A percentile compares a stretch with the other conserved stretches of the same genome.
Evolutionary conservation across 148 eudicot genomes (phyloP).

Genomic region (Cornus suecica): DNA sequence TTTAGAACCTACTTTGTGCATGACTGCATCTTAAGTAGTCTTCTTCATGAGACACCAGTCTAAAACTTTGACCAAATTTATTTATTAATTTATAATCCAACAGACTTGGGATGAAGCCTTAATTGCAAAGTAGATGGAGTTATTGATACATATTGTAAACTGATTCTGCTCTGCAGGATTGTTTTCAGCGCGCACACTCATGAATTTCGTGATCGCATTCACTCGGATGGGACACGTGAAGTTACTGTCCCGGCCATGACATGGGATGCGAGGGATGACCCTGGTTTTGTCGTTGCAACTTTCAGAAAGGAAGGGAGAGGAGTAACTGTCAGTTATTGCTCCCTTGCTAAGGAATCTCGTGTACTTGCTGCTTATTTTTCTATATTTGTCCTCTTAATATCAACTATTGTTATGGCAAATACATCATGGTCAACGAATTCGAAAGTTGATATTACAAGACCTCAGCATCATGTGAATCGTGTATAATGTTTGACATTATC

Average conservation of each 20-base stretch:
- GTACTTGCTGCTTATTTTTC: constrained; percentile 22
- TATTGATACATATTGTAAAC: too few species aligned
- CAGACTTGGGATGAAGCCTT: neutral
- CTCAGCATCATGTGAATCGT: neutral
- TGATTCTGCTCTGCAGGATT: constrained; percentile 16
- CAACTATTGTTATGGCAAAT: constrained; percentile 16
- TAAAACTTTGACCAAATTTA: neutral
- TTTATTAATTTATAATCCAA: too few species aligned
- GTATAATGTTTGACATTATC: neutral
- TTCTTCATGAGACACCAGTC: neutral
- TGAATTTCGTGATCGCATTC: constrained; percentile 22
- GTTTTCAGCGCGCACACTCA: constrained; percentile 34
- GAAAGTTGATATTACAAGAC: constrained; percentile 3
- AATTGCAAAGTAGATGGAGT: neutral
- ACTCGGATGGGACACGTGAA: constrained; percentile 33
- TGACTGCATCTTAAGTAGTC: neutral
- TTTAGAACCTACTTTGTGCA: neutral
- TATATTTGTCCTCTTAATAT: constrained; percentile 15
- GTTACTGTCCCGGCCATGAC: constrained; percentile 36
- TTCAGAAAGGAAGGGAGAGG: constrained; percentile 20
- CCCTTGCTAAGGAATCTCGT: constrained; percentile 28
- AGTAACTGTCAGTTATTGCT: constrained; percentile 25
- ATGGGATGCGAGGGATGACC: constrained; percentile 33
- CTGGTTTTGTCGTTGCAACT: constrained; percentile 33
- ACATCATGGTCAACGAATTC: neutral